phyloP scores from a whole-genome alignment of 2,329 filamentous ascomycete genomes.

The Cladophialophora immunda region DNA sequence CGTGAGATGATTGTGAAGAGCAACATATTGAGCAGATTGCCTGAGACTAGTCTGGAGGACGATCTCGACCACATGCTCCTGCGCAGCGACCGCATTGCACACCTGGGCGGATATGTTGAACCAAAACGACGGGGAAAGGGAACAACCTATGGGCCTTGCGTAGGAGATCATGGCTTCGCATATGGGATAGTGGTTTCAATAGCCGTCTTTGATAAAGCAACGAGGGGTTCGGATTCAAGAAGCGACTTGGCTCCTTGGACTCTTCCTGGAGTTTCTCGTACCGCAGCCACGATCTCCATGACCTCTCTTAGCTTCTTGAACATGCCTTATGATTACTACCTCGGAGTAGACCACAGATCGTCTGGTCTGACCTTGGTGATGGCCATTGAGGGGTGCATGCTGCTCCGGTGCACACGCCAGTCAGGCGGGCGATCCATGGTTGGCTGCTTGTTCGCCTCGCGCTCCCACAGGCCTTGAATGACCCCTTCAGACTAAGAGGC shows the following conservation, averaged over 20 bases:
- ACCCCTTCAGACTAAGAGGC: background rate
- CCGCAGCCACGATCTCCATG: background rate
- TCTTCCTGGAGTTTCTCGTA: background rate
- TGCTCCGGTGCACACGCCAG: background rate
- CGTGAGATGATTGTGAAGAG: constrained; percentile 11
- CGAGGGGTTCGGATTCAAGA: background rate
- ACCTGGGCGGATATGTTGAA: background rate
- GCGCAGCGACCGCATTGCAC: background rate
- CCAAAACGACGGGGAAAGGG: background rate
- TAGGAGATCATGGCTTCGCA: background rate
- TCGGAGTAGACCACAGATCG: background rate
- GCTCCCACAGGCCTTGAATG: background rate
- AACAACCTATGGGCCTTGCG: background rate
- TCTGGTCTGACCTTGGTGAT: background rate
- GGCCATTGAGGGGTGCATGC: background rate
- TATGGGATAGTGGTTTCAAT: constrained; percentile 4
- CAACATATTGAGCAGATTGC: background rate
- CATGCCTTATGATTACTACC: background rate
- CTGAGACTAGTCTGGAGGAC: background rate
- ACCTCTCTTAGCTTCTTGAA: background rate
- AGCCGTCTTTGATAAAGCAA: constrained; percentile 4
- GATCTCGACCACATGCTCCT: background rate
- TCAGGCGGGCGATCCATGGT: background rate
- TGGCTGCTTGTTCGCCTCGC: background rate
- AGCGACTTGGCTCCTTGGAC: background rate